These are phyloP conservation scores for Aeminium ludgeri DNA, from an alignment of 495 filamentous ascomycete species.

Conservation along the genomic window DNA sequence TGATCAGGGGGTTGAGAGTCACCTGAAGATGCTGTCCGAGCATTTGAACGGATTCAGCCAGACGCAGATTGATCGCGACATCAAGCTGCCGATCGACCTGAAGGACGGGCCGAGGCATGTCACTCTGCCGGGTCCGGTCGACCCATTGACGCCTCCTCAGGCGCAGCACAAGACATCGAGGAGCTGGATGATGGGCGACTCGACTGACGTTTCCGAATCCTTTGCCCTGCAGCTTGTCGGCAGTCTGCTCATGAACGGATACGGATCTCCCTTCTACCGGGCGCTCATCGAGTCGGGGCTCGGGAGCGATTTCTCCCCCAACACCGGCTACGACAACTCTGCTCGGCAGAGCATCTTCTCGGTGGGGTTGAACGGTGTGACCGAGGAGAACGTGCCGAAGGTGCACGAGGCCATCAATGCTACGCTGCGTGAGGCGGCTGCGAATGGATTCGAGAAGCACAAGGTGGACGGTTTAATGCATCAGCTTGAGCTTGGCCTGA, in stretches of 20 bases:
- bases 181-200: constrained; percentile 79
- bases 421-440: constrained; percentile 45
- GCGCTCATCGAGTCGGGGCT: constrained; percentile 81
- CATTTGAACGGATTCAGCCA: constrained; percentile 54
- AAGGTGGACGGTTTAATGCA: constrained; percentile 91
- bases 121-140: constrained; percentile 64
- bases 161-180: constrained; percentile 85
- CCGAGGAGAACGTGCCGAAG: constrained; percentile 55
- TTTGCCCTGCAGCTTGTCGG: constrained; percentile 73
- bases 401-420: constrained; percentile 55
- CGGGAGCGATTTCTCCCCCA: constrained; percentile 83
- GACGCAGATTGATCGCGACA: constrained; percentile 48
- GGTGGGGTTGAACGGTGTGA: constrained; percentile 73
- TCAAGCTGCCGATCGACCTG: constrained; percentile 62
- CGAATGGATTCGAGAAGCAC: constrained; percentile 64
- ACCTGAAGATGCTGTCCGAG: constrained; percentile 58
- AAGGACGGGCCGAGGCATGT: constrained; percentile 46
- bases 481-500: constrained; percentile 73
- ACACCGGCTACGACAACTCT: constrained; percentile 74
- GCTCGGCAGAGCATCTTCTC: constrained; percentile 69
- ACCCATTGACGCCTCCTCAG: constrained; percentile 68
- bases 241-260: constrained; percentile 73
- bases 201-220: constrained; percentile 62
- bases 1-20: constrained; percentile 68
- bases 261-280: constrained; percentile 83